These are phyloP conservation scores for Fennellomyces sp. DNA, from an alignment of 371 early-diverging fungal genomes.

Conservation along the genomic window DNA sequence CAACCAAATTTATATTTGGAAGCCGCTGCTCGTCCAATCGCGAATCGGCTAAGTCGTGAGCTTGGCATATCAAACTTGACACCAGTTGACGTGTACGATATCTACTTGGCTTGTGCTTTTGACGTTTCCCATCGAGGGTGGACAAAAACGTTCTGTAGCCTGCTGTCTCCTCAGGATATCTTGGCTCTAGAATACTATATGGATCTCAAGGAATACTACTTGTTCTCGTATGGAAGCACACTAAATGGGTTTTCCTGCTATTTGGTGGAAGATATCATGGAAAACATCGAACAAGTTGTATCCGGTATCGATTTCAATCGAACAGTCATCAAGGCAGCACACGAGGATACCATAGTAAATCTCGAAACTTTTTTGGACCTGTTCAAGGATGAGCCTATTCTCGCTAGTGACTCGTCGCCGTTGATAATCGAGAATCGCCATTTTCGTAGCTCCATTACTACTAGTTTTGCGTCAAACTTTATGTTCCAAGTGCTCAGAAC, in stretches of 20 bases:
- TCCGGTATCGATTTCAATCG: neutral
- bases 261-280: constrained; percentile 23
- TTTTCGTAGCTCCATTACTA: constrained; percentile 11
- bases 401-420: neutral
- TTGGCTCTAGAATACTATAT: constrained; percentile 30
- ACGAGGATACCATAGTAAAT: constrained; percentile 41
- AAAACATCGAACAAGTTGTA: constrained; percentile 15
- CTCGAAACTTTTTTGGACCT: constrained; percentile 32
- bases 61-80: constrained; percentile 16
- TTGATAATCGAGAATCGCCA: constrained; percentile 7
- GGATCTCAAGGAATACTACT: constrained; percentile 42
- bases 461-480: constrained; percentile 10
- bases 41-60: constrained; percentile 18
- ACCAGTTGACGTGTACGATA: constrained; percentile 15
- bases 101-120: constrained; percentile 34
- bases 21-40: constrained; percentile 12
- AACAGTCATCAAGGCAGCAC: constrained; percentile 32
- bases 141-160: constrained; percentile 28
- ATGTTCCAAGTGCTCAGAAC: constrained; percentile 10
- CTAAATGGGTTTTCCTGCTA: constrained; percentile 37
- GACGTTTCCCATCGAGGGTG: constrained; percentile 27
- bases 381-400: constrained; percentile 15
- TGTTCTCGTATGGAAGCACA: constrained; percentile 33
- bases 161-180: constrained; percentile 32
- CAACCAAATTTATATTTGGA: no score